These are phyloP conservation scores for Murraya paniculata DNA, from an alignment of 345 rosid genomes.

Conservation along the genomic window DNA sequence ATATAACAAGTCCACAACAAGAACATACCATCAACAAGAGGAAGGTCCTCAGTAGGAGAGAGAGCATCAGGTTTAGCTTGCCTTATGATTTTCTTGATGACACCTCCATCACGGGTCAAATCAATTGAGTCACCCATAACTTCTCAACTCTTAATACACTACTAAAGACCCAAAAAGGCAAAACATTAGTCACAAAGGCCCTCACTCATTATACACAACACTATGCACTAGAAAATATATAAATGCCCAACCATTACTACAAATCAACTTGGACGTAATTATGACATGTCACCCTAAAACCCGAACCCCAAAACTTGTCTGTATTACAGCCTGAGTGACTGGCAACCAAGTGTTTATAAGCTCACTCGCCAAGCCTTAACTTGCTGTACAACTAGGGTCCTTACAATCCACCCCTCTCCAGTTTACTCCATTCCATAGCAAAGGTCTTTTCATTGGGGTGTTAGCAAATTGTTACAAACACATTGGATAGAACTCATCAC, in stretches of 20 bases:
- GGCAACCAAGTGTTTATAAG: no score
- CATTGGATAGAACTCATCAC: no score
- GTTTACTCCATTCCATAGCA: no score
- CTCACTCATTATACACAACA: background rate
- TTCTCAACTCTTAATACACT: constrained; percentile 21
- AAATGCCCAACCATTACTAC: background rate
- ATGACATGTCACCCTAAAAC: background rate
- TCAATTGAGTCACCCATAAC: constrained; percentile 61
- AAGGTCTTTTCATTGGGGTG: no score
- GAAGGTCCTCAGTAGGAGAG: constrained; percentile 71
- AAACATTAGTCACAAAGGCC: background rate
- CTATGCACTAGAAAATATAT: background rate
- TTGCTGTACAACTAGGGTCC: no score
- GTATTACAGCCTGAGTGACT: background rate
- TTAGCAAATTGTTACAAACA: no score
- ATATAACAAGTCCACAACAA: background rate
- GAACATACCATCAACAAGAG: constrained; percentile 77
- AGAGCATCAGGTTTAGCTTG: constrained; percentile 63
- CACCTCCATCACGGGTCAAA: constrained; percentile 82
- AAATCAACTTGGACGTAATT: background rate
- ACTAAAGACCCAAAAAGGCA: background rate
- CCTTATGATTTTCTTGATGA: constrained; percentile 57
- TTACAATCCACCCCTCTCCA: no score
- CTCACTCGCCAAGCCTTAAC: no score
- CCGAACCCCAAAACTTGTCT: background rate